A percentile compares a stretch with the other conserved stretches of the same genome.
Conservation (phyloP, 2,329 filamentous ascomycete genomes). For the Helotiales sp. region DNA sequence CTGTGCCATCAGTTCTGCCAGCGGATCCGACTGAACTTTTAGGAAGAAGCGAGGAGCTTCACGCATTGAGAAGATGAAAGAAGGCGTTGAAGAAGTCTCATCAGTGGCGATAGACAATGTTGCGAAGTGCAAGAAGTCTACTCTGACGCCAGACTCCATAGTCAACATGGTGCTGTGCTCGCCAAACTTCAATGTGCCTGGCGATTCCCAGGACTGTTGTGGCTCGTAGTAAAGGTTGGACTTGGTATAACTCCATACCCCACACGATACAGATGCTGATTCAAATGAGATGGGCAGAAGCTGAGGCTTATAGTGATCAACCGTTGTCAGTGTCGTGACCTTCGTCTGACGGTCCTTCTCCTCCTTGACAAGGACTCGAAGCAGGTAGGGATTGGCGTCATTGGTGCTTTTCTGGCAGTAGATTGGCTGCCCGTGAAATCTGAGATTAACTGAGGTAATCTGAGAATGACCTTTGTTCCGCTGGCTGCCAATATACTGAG, state of each 20-base stretch:
- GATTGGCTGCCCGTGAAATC: constrained; percentile 30
- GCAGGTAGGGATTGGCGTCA: constrained; percentile 32
- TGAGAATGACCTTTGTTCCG: background rate
- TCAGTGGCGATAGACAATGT: constrained; percentile 48
- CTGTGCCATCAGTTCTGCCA: constrained; percentile 16
- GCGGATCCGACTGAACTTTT: constrained; percentile 23
- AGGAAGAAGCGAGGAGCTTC: constrained; percentile 57
- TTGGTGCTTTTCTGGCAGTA: constrained; percentile 35
- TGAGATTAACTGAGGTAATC: background rate
- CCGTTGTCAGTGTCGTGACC: background rate
- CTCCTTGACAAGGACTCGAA: constrained; percentile 34
- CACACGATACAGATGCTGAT: constrained; percentile 46
- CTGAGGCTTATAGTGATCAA: constrained; percentile 15
- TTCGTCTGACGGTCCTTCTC: constrained; percentile 30
- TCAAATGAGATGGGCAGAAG: constrained; percentile 41
- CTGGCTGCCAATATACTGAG: background rate
- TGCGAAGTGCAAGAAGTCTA: constrained; percentile 54
- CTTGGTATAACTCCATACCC: constrained; percentile 50
- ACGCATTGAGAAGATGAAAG: constrained; percentile 56
- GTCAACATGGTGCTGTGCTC: constrained; percentile 49
- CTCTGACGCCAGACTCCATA: constrained; percentile 40
- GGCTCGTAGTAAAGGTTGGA: constrained; percentile 48
- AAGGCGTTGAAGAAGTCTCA: constrained; percentile 42
- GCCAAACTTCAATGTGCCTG: constrained; percentile 47
- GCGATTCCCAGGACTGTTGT: constrained; percentile 48